phyloP scores from a whole-genome alignment of 148 eudicot species.

The Fagopyrum homotropicum region DNA sequence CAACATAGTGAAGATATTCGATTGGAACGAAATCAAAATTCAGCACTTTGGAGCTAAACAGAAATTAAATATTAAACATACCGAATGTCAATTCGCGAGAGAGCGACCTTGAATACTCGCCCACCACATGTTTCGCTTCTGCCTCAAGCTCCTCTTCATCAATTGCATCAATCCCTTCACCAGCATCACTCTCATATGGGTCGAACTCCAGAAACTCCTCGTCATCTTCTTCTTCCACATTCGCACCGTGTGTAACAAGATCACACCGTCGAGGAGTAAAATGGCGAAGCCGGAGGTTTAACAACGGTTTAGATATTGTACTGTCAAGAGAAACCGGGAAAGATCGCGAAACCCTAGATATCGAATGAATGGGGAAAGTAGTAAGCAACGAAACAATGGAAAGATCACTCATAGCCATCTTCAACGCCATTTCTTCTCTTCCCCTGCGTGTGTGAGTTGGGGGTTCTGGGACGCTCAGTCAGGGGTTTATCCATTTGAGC shows the following conservation, averaged over 20 bases:
- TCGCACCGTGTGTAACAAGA: not conserved
- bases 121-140: constrained; percentile 50
- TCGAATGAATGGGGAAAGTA: not conserved
- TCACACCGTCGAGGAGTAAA: constrained; percentile 15
- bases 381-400: not conserved
- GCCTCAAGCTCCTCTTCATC: constrained; percentile 61
- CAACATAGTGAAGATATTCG: not conserved
- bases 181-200: constrained; percentile 33
- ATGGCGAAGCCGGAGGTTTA: constrained; percentile 19
- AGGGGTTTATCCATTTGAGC: constrained; percentile 1
- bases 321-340: constrained; percentile 5
- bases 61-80: constrained; percentile 10
- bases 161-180: constrained; percentile 23
- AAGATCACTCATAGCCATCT: constrained; percentile 1
- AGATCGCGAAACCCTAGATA: constrained; percentile 1
- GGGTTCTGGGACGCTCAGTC: not conserved
- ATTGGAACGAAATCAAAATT: not conserved
- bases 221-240: constrained; percentile 10
- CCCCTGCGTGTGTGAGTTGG: not conserved
- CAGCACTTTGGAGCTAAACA: not conserved
- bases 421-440: constrained; percentile 8
- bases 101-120: constrained; percentile 49
- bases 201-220: constrained; percentile 28
- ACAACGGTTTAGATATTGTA: constrained; percentile 15
- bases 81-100: constrained; percentile 59